Conservation (phyloP, 148 eudicot genomes). For the Talinum fruticosum region DNA sequence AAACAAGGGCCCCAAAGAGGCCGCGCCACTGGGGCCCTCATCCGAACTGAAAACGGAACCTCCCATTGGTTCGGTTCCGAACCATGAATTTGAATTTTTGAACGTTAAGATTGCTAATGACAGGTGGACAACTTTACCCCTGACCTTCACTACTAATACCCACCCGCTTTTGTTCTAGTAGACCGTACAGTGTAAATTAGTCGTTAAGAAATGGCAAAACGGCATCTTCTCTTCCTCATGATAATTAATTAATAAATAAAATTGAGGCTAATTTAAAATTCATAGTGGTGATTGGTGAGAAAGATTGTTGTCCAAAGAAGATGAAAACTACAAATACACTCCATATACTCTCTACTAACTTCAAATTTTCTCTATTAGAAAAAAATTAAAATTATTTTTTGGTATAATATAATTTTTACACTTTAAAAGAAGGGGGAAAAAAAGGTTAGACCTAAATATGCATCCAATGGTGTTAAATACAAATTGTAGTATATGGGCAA, state of each 20-base stretch:
- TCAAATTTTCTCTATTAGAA: too few relatives aligned
- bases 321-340: not conserved
- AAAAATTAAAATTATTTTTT: too few relatives aligned
- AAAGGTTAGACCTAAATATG: too few relatives aligned
- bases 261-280: not conserved
- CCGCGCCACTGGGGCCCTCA: conserved; percentile 13
- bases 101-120: conserved; percentile 19
- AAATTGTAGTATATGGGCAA: too few relatives aligned
- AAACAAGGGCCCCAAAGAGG: conserved; percentile 9
- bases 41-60: not conserved
- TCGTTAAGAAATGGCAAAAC: not conserved
- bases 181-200: not conserved
- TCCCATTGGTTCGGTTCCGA: conserved; percentile 15
- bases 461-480: too few relatives aligned
- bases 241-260: not conserved
- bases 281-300: not conserved
- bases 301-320: not conserved
- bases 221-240: not conserved
- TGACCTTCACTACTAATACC: not conserved
- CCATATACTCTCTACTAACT: not conserved
- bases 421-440: too few relatives aligned
- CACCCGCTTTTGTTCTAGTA: not conserved
- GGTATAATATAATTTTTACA: not conserved
- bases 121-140: conserved; percentile 19
- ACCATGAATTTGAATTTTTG: conserved; percentile 29